These are phyloP conservation scores for Penicillium sp. DNA, from an alignment of 2,329 filamentous ascomycete species.

Conservation along the genomic window DNA sequence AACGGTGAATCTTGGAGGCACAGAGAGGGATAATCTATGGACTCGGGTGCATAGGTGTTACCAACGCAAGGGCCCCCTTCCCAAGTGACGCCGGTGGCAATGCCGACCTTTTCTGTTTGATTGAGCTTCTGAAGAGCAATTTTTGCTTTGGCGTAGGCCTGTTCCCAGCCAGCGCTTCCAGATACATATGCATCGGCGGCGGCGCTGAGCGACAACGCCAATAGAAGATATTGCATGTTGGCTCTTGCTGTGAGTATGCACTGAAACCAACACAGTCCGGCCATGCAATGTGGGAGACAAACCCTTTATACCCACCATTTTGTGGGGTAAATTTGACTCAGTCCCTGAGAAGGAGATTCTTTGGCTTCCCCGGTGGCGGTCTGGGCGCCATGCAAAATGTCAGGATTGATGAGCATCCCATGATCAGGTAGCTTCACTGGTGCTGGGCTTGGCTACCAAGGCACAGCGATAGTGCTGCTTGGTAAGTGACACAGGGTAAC, in stretches of 20 bases:
- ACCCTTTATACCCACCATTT: background rate
- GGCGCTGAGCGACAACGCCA: constrained; percentile 2
- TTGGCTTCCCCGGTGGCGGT: background rate
- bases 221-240: constrained; percentile 5
- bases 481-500: background rate
- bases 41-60: constrained; percentile 30
- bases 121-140: constrained; percentile 14
- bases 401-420: background rate
- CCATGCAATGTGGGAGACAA: background rate
- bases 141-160: constrained; percentile 15
- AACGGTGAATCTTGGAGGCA: constrained; percentile 36
- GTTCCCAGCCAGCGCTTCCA: constrained; percentile 11
- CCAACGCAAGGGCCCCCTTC: constrained; percentile 33
- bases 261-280: background rate
- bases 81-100: constrained; percentile 33
- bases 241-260: no score
- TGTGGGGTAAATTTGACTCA: background rate
- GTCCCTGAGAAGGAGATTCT: background rate
- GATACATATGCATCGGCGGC: constrained; percentile 5
- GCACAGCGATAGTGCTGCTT: background rate
- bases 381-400: background rate
- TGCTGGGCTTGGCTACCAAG: background rate
- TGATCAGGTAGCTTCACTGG: background rate
- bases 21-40: constrained; percentile 33
- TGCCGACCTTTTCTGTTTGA: constrained; percentile 29